phyloP scores from a whole-genome alignment of 352 stramenopile species.

The Phytophthora brassicae region DNA sequence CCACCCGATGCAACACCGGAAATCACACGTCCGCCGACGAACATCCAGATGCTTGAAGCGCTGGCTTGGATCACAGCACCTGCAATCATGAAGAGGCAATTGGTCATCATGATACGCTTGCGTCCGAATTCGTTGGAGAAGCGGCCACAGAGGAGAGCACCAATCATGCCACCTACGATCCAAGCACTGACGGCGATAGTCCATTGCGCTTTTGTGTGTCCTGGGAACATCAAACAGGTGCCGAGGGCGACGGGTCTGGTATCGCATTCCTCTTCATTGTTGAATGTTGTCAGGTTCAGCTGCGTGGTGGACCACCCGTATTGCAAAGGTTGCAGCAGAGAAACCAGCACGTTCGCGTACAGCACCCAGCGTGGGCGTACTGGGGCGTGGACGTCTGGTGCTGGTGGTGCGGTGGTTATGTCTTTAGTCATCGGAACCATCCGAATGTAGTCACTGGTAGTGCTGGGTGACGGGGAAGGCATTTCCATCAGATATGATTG shows the following conservation, averaged over 20 bases:
- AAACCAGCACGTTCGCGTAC: conserved; percentile 40
- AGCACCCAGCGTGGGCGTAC: conserved; percentile 31
- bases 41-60: conserved; percentile 31
- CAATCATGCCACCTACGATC: conserved; percentile 41
- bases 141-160: conserved; percentile 27
- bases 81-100: conserved; percentile 42
- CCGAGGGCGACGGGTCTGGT: conserved; percentile 31
- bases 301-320: conserved; percentile 57
- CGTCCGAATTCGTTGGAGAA: conserved; percentile 30
- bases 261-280: conserved; percentile 40
- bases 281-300: conserved; percentile 53
- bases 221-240: conserved; percentile 64
- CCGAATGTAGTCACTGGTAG: conserved; percentile 11
- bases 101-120: conserved; percentile 22
- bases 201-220: conserved; percentile 46
- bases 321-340: conserved; percentile 43
- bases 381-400: conserved; percentile 3
- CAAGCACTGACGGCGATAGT: conserved; percentile 44
- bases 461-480: conserved; percentile 9
- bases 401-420: not conserved
- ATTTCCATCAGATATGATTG: conserved; percentile 9
- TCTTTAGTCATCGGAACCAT: conserved; percentile 8
- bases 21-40: conserved; percentile 38
- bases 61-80: conserved; percentile 35
- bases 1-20: conserved; percentile 40